Base-by-base conservation (phyloP, 2,329 filamentous ascomycete species). In the Diaporthe australafricana region DNA sequence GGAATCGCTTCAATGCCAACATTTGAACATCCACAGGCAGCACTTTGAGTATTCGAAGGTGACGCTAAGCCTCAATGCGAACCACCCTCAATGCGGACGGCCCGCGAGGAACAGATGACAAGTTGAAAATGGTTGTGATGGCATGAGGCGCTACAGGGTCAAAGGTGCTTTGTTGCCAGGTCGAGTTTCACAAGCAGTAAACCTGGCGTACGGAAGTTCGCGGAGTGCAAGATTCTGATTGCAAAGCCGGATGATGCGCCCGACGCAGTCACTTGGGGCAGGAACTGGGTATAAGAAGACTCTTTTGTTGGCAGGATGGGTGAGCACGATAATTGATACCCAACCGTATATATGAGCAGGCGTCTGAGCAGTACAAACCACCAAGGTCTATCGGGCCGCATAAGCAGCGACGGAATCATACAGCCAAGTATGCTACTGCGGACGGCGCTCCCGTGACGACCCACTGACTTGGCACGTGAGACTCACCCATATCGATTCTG, bases 331-430 rank as follows among this genome's bases (percentile, higher is more conserved):
- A 42, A 35, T 9, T 38, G 57, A 48, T 35, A 35, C 42, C 11
- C 42, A 65, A 20, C 27, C 38, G 42, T 35, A 38, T 17, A 25
- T 27, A 25, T 16, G 20, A 25, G 22, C 32, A 27, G 42, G n/a
- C 22, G 60, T 7, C 60, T 50, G n/a, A 17, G 32, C 40, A 48
- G n/a, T 63, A 12, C 42, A 35, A 22, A 25, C 17, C 22, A 32
- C 5, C 27, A 27, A 50, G 60, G 60, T 42, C 45, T 38, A 30
- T 38, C 60, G 60, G 60, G 27, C 60, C 42, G 60, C 60, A 48
- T 30, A 50, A 50, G 14, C 45, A n/a, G n/a, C n/a, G 60, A 30
- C 42, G 50, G 30, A 30, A 35, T 25, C 17, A 2, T 25, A 65
- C 20, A 38, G 32, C 27, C 45, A 50, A 20, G 20, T 30, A 35